phyloP scores from a whole-genome alignment of 139 green algal species.

The Pycnococcus provasolii region DNA sequence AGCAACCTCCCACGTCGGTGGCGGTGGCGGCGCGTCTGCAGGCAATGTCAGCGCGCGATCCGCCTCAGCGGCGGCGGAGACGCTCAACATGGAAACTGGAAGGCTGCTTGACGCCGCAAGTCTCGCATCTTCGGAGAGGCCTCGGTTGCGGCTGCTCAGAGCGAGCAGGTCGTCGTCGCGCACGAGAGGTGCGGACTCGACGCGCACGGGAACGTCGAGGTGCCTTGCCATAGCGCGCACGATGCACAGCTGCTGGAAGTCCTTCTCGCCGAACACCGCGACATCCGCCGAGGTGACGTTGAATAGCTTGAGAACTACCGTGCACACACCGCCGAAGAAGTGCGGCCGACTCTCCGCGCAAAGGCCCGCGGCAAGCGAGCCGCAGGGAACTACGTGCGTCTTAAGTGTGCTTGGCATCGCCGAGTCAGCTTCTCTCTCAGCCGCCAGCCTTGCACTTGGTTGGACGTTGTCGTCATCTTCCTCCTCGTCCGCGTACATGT shows the following conservation, averaged over 20 bases:
- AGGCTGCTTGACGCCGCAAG: constrained; percentile 29
- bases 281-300: constrained; percentile 82
- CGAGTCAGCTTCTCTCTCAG: too few relatives aligned
- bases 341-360: constrained; percentile 72
- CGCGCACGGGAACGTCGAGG: constrained; percentile 65
- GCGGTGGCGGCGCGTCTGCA: not conserved
- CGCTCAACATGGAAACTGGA: not conserved
- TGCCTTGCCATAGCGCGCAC: constrained; percentile 65
- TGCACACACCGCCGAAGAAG: constrained; percentile 96
- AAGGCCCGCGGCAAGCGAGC: constrained; percentile 37
- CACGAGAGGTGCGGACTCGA: constrained; percentile 75
- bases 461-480: constrained; percentile 21
- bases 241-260: constrained; percentile 93
- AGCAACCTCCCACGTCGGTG: not conserved
- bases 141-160: constrained; percentile 87
- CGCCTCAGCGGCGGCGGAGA: not conserved
- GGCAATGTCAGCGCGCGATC: not conserved
- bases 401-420: too few relatives aligned
- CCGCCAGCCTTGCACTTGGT: too few relatives aligned
- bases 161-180: constrained; percentile 84
- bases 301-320: constrained; percentile 88
- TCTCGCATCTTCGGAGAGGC: constrained; percentile 54
- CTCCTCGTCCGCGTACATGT: constrained; percentile 57
- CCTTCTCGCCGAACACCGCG: constrained; percentile 89
- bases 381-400: too few relatives aligned